Evolutionary conservation across 495 filamentous ascomycete genomes (phyloP).

Genomic region (Alectoria sarmentosa): DNA sequence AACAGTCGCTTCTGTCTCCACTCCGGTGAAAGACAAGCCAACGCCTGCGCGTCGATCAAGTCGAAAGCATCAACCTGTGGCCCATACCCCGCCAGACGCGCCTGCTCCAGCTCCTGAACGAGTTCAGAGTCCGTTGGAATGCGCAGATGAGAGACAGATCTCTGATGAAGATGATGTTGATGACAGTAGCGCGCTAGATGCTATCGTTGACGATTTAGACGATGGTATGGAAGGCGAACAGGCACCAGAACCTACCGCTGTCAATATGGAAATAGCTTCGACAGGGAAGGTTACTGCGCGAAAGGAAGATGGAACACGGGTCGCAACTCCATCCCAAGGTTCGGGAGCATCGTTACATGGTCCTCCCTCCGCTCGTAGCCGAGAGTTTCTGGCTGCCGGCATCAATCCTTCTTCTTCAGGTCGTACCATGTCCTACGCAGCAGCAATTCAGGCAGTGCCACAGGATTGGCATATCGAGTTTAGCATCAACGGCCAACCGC

Average conservation of each 20-base stretch:
- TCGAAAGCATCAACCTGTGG: constrained; percentile 45
- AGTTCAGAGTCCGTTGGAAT: constrained; percentile 62
- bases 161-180: constrained; percentile 71
- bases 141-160: constrained; percentile 83
- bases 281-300: constrained; percentile 92
- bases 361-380: constrained; percentile 34
- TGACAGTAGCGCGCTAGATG: constrained; percentile 64
- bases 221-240: constrained; percentile 75
- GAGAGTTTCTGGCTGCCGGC: constrained; percentile 43
- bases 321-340: constrained; percentile 75
- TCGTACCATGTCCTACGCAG: constrained; percentile 66
- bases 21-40: constrained; percentile 39
- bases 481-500: constrained; percentile 73
- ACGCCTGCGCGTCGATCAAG: constrained; percentile 44
- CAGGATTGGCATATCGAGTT: constrained; percentile 99
- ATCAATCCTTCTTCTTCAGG: constrained; percentile 34
- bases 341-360: constrained; percentile 37
- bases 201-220: constrained; percentile 85
- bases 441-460: constrained; percentile 68
- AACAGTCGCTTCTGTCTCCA: constrained; percentile 25
- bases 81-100: constrained; percentile 41
- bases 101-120: constrained; percentile 40
- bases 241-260: constrained; percentile 71
- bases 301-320: constrained; percentile 88
- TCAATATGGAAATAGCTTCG: constrained; percentile 86